These are phyloP conservation scores for Entomortierella beljakovae DNA, from an alignment of 192 early-diverging fungal genomes.

Conservation along the genomic window DNA sequence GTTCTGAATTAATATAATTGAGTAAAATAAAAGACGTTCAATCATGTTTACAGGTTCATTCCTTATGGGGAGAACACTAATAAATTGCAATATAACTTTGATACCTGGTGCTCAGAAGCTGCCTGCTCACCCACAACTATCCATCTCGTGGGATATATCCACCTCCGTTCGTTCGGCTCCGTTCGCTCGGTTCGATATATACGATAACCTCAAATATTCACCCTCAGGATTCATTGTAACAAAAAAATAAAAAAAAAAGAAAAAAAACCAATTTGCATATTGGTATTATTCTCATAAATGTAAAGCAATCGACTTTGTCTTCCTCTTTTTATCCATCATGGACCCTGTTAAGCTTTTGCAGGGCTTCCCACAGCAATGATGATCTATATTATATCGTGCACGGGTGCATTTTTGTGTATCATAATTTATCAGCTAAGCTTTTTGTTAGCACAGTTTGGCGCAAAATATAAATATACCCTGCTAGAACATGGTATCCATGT, in stretches of 20 bases:
- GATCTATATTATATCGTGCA: background rate
- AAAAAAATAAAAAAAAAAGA: too few species aligned
- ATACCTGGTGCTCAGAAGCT: background rate
- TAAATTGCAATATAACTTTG: constrained; percentile 24
- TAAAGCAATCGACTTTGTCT: background rate
- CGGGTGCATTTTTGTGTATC: background rate
- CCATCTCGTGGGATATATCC: background rate
- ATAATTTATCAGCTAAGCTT: background rate
- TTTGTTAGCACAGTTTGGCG: background rate
- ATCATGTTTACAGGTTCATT: background rate
- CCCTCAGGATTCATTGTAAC: too few species aligned
- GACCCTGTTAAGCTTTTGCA: too few species aligned
- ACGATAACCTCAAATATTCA: too few species aligned
- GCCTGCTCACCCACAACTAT: background rate
- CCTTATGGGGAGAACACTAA: background rate
- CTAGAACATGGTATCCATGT: too few species aligned
- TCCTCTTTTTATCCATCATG: too few species aligned
- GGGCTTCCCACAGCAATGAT: too few species aligned
- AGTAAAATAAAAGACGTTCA: too few species aligned
- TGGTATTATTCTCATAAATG: background rate
- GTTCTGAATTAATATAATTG: too few species aligned
- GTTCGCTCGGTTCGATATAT: too few species aligned
- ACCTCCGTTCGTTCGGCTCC: background rate
- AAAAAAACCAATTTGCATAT: too few species aligned
- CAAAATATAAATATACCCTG: too few species aligned